Base-by-base conservation (phyloP, 805 yeast species). In the Cyberlindnera maritima region DNA sequence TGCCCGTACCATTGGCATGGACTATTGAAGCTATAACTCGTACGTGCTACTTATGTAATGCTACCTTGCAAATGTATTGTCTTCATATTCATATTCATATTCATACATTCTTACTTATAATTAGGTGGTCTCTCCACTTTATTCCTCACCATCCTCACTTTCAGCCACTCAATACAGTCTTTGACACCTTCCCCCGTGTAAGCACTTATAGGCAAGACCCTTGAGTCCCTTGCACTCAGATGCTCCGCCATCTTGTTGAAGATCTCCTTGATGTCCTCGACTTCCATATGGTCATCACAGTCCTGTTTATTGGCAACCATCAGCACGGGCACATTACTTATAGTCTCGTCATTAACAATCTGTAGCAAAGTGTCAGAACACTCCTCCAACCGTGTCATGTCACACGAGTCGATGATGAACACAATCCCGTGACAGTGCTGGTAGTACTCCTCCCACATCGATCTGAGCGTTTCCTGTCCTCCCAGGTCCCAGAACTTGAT, bases 291-390 rank as follows among this genome's bases (percentile, higher is more conserved):
- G 41, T 79, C 82, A 46, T 79, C 80, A 31, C 81, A 64, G 61
- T 94, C 98, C 69, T 91, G 97, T 64, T 94, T 94, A 65, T 94
- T 92, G 8, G 97, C 98, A 60, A 92, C 73, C 97, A 92, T 92
- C 47, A 92, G 72, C 10, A 92, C 81, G 1, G 98, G 99, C 15
- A 90, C 84, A 26, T 95, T 90, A 46, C 83, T 88, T 13, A 77
- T 70, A 4, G 46, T 39, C 17, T 72, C 72, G 49, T 83, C 87
- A 61, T 76, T 76, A 41, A 75, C 71, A 62, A 89, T 82, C 17
- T 80, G 64, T 2, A 68, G 56, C 15, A 72, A 65, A 44, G 90
- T 70, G 2, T 84, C 81, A 20, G 79, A 79, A 67, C 96, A 90
- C 65, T 91, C 97, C 52, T 86, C 83, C 43, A 92, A 77, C 47